A percentile compares a stretch with the other conserved stretches of the same genome.
Evolutionary conservation across 2,329 filamentous ascomycete species (phyloP).

Genomic region (Fusarium sp.): DNA sequence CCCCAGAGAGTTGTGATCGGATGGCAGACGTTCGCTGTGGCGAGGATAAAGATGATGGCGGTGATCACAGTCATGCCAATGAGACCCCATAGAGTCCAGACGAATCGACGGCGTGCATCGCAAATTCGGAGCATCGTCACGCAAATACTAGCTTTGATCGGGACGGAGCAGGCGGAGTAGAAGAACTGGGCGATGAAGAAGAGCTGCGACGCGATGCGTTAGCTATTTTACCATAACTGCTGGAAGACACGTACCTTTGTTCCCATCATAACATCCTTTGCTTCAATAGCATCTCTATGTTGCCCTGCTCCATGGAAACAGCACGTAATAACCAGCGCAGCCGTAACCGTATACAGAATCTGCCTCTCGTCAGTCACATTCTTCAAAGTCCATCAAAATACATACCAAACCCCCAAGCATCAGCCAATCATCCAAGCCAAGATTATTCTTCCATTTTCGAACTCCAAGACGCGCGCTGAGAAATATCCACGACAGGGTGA

Average conservation of each 20-base stretch:
- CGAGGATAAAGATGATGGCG: constrained; percentile 33
- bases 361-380: background rate
- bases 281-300: background rate
- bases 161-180: constrained; percentile 31
- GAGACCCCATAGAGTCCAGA: constrained; percentile 23
- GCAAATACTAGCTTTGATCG: constrained; percentile 42
- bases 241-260: constrained; percentile 6
- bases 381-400: rapidly evolving
- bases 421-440: constrained; percentile 36
- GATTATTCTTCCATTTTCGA: constrained; percentile 22
- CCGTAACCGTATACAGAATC: constrained; percentile 28
- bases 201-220: background rate
- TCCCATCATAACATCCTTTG: constrained; percentile 13
- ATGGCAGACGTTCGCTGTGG: constrained; percentile 35
- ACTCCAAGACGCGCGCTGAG: constrained; percentile 5
- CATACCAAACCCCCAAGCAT: constrained; percentile 32
- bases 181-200: constrained; percentile 36
- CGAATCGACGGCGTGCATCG: constrained; percentile 19
- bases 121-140: constrained; percentile 42
- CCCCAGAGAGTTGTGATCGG: constrained; percentile 40
- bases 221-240: rapidly evolving
- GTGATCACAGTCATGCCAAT: constrained; percentile 15
- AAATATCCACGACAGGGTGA: constrained; percentile 23
- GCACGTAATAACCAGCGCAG: constrained; percentile 25
- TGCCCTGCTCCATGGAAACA: constrained; percentile 32